Percentiles rank a stretch among this genome's conserved stretches.
These are phyloP conservation scores for Glycine latifolia DNA, from an alignment of 306 rosid species.

Conservation along the genomic window DNA sequence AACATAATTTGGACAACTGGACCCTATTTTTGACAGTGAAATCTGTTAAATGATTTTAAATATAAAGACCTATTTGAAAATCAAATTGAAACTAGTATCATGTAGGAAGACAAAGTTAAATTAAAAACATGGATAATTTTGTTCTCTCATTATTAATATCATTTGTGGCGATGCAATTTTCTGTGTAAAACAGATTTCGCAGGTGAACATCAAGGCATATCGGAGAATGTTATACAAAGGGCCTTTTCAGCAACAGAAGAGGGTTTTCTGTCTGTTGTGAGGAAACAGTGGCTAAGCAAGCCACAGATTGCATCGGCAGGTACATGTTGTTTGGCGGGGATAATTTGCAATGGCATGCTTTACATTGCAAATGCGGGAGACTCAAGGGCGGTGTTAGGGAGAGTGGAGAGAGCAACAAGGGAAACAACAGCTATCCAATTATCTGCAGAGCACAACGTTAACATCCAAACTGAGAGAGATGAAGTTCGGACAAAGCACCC, in stretches of 20 bases:
- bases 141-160: background rate
- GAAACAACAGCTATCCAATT: constrained; percentile 73
- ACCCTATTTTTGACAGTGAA: too few species aligned
- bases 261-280: constrained; percentile 72
- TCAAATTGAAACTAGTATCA: background rate
- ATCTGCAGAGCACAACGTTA: constrained; percentile 83
- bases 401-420: constrained; percentile 64
- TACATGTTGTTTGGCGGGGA: constrained; percentile 82
- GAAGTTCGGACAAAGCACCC: constrained; percentile 69
- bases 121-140: background rate
- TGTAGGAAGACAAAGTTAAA: background rate
- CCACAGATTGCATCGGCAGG: constrained; percentile 82
- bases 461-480: constrained; percentile 71
- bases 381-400: constrained; percentile 77
- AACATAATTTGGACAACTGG: too few species aligned
- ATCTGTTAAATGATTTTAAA: background rate
- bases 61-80: background rate
- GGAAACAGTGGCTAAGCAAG: constrained; percentile 67
- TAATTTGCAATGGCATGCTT: constrained; percentile 67
- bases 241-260: constrained; percentile 80
- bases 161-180: background rate
- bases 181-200: constrained; percentile 57
- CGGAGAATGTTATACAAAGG: constrained; percentile 69
- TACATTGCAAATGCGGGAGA: constrained; percentile 85
- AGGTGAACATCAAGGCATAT: constrained; percentile 62